Percentiles rank a stretch among this genome's conserved stretches.
Conservation (phyloP, 331 rosid species). For the Malus hybrid region DNA sequence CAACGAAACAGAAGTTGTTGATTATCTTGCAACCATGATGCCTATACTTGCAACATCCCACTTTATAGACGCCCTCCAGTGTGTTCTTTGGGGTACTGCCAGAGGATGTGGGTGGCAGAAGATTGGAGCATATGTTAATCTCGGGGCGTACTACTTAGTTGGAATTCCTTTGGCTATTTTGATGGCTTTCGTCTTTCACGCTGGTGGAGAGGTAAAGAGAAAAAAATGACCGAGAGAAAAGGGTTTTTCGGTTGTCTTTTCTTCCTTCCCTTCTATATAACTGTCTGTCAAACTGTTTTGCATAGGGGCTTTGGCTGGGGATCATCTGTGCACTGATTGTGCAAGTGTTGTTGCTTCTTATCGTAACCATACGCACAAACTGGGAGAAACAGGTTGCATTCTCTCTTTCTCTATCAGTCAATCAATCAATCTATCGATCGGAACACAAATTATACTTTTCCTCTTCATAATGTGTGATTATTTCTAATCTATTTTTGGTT, state of each 20-base stretch:
- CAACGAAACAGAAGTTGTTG: slow-evolving; percentile 46
- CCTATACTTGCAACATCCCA: slow-evolving; percentile 52
- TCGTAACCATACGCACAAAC: slow-evolving; percentile 42
- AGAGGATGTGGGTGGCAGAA: neutral
- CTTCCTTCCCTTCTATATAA: neutral
- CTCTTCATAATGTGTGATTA: neutral
- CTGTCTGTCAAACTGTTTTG: neutral
- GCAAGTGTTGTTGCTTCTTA: slow-evolving; percentile 39
- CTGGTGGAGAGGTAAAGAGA: neutral
- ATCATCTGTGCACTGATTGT: slow-evolving; percentile 55
- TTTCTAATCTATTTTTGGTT: neutral
- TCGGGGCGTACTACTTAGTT: neutral
- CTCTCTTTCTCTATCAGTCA: neutral
- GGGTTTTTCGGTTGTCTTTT: too few species aligned
- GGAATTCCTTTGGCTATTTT: neutral
- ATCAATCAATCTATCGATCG: neutral
- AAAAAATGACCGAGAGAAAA: too few species aligned
- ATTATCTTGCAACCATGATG: slow-evolving; percentile 49
- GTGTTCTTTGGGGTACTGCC: slow-evolving; percentile 60
- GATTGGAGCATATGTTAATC: neutral
- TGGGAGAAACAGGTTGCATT: slow-evolving; percentile 54
- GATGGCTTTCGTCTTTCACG: neutral
- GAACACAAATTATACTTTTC: neutral
- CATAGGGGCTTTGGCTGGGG: slow-evolving; percentile 68
- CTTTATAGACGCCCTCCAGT: slow-evolving; percentile 61